Percentiles rank a stretch among this genome's conserved stretches.
Evolutionary conservation across 2,329 filamentous ascomycete genomes (phyloP).

Genomic region (Orbilia brochopaga): DNA sequence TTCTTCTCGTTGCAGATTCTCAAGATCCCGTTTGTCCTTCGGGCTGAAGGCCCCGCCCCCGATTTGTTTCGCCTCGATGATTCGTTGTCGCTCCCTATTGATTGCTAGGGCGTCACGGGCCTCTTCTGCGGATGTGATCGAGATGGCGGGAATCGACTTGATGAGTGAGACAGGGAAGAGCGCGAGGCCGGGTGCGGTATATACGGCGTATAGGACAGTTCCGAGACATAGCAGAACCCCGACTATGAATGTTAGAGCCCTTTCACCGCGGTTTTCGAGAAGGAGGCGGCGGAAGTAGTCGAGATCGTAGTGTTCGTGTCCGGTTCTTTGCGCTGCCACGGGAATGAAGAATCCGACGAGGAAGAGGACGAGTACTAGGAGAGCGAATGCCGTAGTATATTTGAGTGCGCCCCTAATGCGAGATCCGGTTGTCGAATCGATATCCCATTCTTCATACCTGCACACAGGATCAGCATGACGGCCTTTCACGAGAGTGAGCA

Average conservation of each 20-base stretch:
- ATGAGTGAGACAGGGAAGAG: conserved; percentile 88
- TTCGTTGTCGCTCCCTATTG: conserved; percentile 89
- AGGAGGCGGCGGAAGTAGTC: conserved; percentile 90
- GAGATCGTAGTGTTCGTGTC: conserved; percentile 72
- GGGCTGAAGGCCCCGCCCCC: conserved; percentile 72
- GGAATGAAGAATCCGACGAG: conserved; percentile 93
- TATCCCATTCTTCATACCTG: conserved; percentile 83
- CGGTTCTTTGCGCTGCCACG: conserved; percentile 70
- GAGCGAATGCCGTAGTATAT: conserved; percentile 85
- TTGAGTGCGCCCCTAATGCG: conserved; percentile 84
- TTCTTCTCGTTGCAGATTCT: conserved; percentile 85
- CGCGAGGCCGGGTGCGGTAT: conserved; percentile 86
- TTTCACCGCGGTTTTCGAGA: conserved; percentile 85
- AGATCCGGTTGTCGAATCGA: conserved; percentile 72
- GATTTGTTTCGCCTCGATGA: conserved; percentile 82
- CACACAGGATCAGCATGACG: not conserved
- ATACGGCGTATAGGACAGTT: conserved; percentile 82
- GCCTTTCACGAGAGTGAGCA: not conserved
- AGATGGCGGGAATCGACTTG: conserved; percentile 86
- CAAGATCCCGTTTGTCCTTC: conserved; percentile 87
- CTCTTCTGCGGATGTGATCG: conserved; percentile 77
- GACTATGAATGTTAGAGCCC: conserved; percentile 85
- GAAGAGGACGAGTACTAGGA: conserved; percentile 81
- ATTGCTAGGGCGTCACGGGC: conserved; percentile 67
- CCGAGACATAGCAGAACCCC: conserved; percentile 88